Base-by-base conservation (phyloP, 2,329 filamentous ascomycete species). In the Esteya vermicola region DNA sequence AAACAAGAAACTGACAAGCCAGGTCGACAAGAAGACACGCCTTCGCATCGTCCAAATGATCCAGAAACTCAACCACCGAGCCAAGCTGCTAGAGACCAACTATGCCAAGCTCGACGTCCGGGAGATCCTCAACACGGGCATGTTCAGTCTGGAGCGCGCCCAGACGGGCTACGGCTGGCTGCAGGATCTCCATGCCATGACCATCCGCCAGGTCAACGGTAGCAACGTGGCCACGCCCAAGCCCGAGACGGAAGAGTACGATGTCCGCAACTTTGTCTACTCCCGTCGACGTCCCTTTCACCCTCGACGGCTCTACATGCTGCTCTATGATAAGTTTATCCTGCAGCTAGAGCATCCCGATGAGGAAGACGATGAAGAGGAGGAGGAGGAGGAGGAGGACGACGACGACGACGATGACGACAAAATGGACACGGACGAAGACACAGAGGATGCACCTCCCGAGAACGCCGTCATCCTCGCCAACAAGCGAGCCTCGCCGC, bases 201-300 rank as follows among this genome's bases (percentile, higher is more conserved):
- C 72, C 0, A 56, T 75, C 5, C 65, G 72, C 9, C 31, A 63
- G 59, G 59, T 65, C 27, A 65, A 65, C 34, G 64, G 63, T 0
- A 56, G 56, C 14, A 72, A 72, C 21, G 65, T 68, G 3, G 52
- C 78, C 37, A 75, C 73, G 0, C 77, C 77, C 0, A 81, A 74
- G 51, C 80, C 79, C 0, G 79, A 84, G 57, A 83, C 78, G 0
- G 65, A 83, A 40, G 79, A 83, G 63, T 83, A 83, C 51, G 77
- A 76, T 8, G 78, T 85, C 10, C 69, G 73, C 27, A 84, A 74
- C 51, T 82, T 82, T 47, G 74, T 85, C 12, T 85, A 85, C 52
- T 63, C 66, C 1, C 69, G 73, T 0, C 63, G 71, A 8, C 60
- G 70, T 1, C 75, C 75, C 0, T 70, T 72, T 40, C 63, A 71